Evolutionary conservation across 2,329 filamentous ascomycete genomes (phyloP), one percentile per base, ranked within the genome.

Genomic region (Zymoseptoria crescenta): DNA sequence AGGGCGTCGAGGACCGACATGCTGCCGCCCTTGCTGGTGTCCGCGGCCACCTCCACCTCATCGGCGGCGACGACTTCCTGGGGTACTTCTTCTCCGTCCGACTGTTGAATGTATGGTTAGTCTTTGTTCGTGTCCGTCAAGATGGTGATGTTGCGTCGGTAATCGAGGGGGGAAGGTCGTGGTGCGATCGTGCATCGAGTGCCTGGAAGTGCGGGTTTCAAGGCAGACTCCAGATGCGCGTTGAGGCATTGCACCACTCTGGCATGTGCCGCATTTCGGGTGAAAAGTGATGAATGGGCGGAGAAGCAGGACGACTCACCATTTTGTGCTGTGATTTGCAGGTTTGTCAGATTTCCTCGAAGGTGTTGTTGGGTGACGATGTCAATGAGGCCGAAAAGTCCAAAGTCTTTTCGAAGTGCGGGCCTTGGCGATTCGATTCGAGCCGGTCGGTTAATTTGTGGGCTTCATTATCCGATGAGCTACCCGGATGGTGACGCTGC

Each of bases 51-150:
- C 82, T 97, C 93, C 80, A 97, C 92, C 84, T 96, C 94, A 73
- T 87, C 84, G 74, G 82, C 80, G 77, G 88, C 85, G 75, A 79
- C 77, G 75, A 85, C 91, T 76, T 89, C 88, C 60, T 71, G 79
- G 80, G 85, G 88, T 81, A 87, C 91, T 88, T 97, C 93, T 96
- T 97, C 94, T 97, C 93, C 93, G 91, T 97, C 93, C 91, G 93
- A 97, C 94, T 96, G 70, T 2, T 63, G 57, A 28, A 29, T 35
- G 49, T 49, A 49, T 56, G 62, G 65, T 68, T 63, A 69, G 63
- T 61, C 55, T 24, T 20, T 41, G 57, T 21, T 19, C 49, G 21
- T 27, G 16, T 4, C 10, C 10, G 8, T 21, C 49, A 5, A 16
- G 5, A 8, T 24, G n/a, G 16, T 24, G 8, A 21, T 21, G 16